Evolutionary conservation across 2,329 filamentous ascomycete genomes (phyloP).

Genomic region (Apiospora saccharicola): DNA sequence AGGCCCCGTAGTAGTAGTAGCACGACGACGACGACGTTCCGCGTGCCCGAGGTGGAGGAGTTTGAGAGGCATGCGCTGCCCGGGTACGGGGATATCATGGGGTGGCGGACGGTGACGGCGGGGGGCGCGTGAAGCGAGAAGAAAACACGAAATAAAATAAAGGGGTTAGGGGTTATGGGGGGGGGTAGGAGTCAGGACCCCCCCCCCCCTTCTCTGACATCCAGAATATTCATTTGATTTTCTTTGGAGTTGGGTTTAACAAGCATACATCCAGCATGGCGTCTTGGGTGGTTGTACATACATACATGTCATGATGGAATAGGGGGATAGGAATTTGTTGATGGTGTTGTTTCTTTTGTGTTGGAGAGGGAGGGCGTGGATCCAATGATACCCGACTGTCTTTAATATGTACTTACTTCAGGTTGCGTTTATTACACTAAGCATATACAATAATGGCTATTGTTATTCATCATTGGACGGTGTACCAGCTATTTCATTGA

Average conservation of each 20-base stretch:
- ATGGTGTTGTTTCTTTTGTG: neutral
- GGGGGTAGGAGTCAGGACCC: neutral
- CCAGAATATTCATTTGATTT: neutral
- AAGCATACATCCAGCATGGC: neutral
- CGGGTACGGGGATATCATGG: slow-evolving; percentile 36
- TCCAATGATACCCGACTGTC: slow-evolving; percentile 14
- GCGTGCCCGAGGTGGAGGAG: slow-evolving; percentile 42
- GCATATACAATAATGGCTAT: neutral
- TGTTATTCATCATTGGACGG: neutral
- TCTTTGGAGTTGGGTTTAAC: neutral
- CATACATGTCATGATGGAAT: neutral
- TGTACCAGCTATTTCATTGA: neutral
- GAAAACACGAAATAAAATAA: neutral
- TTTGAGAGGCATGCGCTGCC: slow-evolving; percentile 47
- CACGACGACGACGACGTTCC: slow-evolving; percentile 41
- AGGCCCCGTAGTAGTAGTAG: slow-evolving; percentile 50
- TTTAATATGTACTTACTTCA: neutral
- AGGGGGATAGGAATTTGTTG: neutral
- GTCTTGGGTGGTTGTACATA: neutral
- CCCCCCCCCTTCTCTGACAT: too few species aligned
- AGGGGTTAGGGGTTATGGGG: neutral
- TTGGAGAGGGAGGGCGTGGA: neutral
- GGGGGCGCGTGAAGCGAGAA: neutral
- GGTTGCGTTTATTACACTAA: neutral
- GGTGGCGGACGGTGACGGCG: neutral